phyloP scores from a whole-genome alignment of 2,329 filamentous ascomycete genomes.

The Fusarium armeniacum region DNA sequence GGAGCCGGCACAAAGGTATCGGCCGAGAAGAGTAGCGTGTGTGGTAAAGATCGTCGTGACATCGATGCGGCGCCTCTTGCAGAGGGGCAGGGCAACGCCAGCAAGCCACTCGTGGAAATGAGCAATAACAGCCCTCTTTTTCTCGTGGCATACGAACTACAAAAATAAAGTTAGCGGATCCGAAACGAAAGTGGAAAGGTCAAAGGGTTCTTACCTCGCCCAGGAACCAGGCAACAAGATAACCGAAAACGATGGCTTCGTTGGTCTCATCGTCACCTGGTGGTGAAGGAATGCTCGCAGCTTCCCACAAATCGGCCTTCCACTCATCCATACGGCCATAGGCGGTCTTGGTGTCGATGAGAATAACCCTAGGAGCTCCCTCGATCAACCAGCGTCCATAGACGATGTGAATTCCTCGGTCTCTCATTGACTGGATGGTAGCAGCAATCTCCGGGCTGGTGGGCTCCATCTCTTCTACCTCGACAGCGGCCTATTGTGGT shows the following conservation, averaged over 20 bases:
- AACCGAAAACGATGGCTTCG: slow-evolving; percentile 97
- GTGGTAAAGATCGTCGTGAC: slow-evolving; percentile 99
- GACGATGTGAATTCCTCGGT: slow-evolving; percentile 88
- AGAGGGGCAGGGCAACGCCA: slow-evolving; percentile 90
- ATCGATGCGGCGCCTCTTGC: slow-evolving; percentile 94
- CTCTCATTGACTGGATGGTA: slow-evolving; percentile 93
- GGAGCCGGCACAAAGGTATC: slow-evolving; percentile 96
- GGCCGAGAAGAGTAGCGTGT: slow-evolving; percentile 92
- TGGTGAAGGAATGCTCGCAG: slow-evolving; percentile 92
- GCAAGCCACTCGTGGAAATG: slow-evolving; percentile 99
- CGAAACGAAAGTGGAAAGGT: slow-evolving; percentile 11
- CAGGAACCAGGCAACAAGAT: slow-evolving; percentile 96
- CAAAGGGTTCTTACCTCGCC: slow-evolving; percentile 78
- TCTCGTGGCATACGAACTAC: slow-evolving; percentile 94
- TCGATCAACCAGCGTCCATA: slow-evolving; percentile 99
- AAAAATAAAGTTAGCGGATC: slow-evolving; percentile 31
- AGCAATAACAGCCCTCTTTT: slow-evolving; percentile 90
- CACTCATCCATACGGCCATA: slow-evolving; percentile 95
- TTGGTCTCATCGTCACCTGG: slow-evolving; percentile 95
- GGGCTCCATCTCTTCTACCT: slow-evolving; percentile 93
- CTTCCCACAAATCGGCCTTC: slow-evolving; percentile 96
- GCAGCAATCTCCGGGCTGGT: slow-evolving; percentile 81
- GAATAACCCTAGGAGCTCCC: slow-evolving; percentile 90
- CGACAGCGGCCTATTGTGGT: slow-evolving; percentile 82
- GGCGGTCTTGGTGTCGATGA: slow-evolving; percentile 95